A percentile compares a stretch with the other conserved stretches of the same genome.
These are phyloP conservation scores for Thalassiosira profunda DNA, from an alignment of 108 stramenopile species.

Conservation along the genomic window DNA sequence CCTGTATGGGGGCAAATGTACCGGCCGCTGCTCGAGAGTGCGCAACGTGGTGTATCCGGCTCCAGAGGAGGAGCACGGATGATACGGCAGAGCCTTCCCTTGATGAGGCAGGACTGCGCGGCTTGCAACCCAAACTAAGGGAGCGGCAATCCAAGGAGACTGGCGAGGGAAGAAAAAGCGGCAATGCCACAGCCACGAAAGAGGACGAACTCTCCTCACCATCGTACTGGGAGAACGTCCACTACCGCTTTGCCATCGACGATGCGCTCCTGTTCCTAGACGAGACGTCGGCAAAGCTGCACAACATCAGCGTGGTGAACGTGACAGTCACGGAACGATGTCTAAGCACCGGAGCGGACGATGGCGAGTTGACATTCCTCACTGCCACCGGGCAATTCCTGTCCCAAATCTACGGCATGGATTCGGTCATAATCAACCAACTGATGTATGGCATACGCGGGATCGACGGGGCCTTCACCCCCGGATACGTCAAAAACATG, in stretches of 20 bases:
- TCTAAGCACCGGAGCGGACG: constrained; percentile 50
- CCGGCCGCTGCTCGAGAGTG: constrained; percentile 44
- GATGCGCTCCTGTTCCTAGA: constrained; percentile 51
- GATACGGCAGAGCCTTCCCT: background rate
- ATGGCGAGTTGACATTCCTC: constrained; percentile 38
- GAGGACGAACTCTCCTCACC: constrained; percentile 34
- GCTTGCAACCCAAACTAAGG: background rate
- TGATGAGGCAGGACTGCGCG: too few relatives aligned
- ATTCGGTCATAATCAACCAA: constrained; percentile 69
- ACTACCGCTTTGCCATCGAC: constrained; percentile 50
- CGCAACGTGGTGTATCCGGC: constrained; percentile 27
- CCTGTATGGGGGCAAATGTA: constrained; percentile 44
- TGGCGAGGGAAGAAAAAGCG: background rate
- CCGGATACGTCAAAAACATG: constrained; percentile 35
- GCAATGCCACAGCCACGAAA: too few relatives aligned
- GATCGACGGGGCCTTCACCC: constrained; percentile 27
- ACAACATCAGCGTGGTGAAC: constrained; percentile 54
- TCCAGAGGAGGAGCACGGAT: background rate
- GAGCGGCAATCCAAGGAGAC: background rate
- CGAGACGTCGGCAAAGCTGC: constrained; percentile 30
- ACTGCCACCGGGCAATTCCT: constrained; percentile 40
- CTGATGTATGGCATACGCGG: constrained; percentile 65
- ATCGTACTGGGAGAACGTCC: constrained; percentile 47
- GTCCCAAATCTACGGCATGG: constrained; percentile 66
- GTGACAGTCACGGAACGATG: constrained; percentile 57